Base-by-base conservation (phyloP, 768 basidiomycete genomes). In the Podaxis pistillaris region DNA sequence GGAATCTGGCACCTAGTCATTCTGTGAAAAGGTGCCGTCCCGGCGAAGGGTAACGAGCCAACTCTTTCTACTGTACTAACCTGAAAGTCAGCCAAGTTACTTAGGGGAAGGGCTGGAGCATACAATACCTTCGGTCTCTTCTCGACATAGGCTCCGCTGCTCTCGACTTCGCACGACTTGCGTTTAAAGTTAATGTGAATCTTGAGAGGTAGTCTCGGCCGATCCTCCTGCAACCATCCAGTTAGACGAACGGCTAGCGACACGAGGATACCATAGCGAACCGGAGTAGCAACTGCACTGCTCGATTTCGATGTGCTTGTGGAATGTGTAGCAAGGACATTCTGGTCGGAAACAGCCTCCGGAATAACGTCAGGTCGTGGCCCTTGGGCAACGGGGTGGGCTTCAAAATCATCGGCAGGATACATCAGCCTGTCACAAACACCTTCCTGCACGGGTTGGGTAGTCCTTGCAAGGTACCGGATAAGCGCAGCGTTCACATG, bases 51-150 rank as follows among this genome's bases (percentile, higher is more conserved):
- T 12, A 4, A 33, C 17, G 11, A 51, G 60, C 66, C 66, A 71
- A 4, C 53, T 40, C 58, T 67, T 68, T 40, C 66, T 63, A n/a
- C 66, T 67, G 46, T 67, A 70, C 66, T 69, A 44, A 12, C 26
- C 37, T 22, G 28, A 30, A 22, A 54, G 11, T 37, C 38, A 58
- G 24, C 47, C 30, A 33, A 47, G 50, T 17, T 36, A n/a, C 37
- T 5, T 17, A 58, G 41, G 52, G 8, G 33, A 24, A 51, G 12
- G 49, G 24, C 24, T 33, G 52, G 50, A 11, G 13, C 44, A 22
- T 33, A 47, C 57, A 65, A 30, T 54, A 76, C 79, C 72, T 74
- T 80, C n/a, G 77, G 73, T 37, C 79, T 75, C 63, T 80, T 82
- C 63, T 76, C 78, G 30, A 65, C 62, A 28, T 58, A 49, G 12